Conservation (phyloP, 495 filamentous ascomycete species). For the Tetracladium setigerum region DNA sequence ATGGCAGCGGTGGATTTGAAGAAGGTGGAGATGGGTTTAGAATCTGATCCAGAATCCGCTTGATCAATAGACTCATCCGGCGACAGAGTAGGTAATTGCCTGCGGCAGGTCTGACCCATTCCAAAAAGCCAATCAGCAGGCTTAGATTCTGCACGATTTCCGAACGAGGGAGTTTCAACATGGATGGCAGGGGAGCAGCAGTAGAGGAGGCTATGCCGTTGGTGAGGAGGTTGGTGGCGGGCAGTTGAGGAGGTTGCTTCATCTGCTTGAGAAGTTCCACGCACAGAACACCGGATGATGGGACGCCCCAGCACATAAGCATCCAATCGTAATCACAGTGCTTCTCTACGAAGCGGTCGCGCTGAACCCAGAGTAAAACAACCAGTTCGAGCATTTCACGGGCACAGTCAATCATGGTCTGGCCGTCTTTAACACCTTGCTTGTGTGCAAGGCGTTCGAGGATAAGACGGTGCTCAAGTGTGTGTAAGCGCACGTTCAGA, state of each 20-base stretch:
- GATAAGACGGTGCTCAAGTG: constrained; percentile 14
- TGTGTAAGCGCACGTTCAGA: constrained; percentile 8
- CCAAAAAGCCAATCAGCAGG: constrained; percentile 20
- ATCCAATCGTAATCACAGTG: constrained; percentile 21
- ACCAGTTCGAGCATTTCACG: constrained; percentile 22
- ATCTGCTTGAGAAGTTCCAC: constrained; percentile 21
- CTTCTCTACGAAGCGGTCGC: constrained; percentile 16
- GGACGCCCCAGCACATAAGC: constrained; percentile 21
- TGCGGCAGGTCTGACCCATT: constrained; percentile 20
- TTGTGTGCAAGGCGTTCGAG: constrained; percentile 10
- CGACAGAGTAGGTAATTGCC: constrained; percentile 20
- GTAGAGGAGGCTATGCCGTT: too few species aligned
- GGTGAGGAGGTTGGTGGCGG: not conserved
- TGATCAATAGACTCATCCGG: constrained; percentile 19
- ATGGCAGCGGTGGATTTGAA: not conserved
- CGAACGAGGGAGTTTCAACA: constrained; percentile 9
- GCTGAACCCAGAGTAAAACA: constrained; percentile 20
- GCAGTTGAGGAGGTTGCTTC: constrained; percentile 5
- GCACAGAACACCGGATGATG: constrained; percentile 18
- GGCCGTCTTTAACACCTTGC: constrained; percentile 10
- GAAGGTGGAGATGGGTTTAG: constrained; percentile 11
- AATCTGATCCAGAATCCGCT: constrained; percentile 19
- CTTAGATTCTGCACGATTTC: constrained; percentile 21
- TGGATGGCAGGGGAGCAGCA: too few species aligned
- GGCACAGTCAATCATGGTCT: constrained; percentile 20